Conservation (phyloP, 2,329 filamentous ascomycete genomes). For the Sporothrix variecibatus region DNA sequence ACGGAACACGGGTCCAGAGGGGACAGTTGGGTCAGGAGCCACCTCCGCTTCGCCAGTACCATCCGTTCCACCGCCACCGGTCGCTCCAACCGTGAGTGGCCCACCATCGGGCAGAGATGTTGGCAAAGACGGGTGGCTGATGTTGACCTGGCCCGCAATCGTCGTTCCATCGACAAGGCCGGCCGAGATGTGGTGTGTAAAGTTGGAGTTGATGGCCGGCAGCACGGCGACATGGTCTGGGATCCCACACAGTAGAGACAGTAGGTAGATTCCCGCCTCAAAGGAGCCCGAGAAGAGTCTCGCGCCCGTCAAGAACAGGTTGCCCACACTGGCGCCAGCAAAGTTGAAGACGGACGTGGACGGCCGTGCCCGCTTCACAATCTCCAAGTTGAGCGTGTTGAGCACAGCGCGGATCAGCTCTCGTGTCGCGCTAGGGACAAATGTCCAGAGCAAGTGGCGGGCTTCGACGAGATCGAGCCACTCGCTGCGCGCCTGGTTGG, state of each 20-base stretch:
- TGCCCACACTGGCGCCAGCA: conserved; percentile 73
- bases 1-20: background rate
- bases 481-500: conserved; percentile 66
- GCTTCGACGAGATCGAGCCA: conserved; percentile 91
- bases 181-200: conserved; percentile 91
- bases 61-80: background rate
- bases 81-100: conserved; percentile 24
- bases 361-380: conserved; percentile 73
- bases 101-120: conserved; percentile 50
- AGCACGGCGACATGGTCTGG: conserved; percentile 75
- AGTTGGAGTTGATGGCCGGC: conserved; percentile 91
- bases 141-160: conserved; percentile 90
- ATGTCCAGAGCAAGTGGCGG: conserved; percentile 72
- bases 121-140: conserved; percentile 76
- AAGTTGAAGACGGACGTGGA: conserved; percentile 73
- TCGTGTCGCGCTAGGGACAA: conserved; percentile 69
- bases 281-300: conserved; percentile 90
- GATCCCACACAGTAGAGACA: conserved; percentile 84
- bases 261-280: conserved; percentile 87
- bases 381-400: conserved; percentile 75
- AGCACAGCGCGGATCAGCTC: conserved; percentile 77
- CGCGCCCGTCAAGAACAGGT: conserved; percentile 80
- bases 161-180: conserved; percentile 72
- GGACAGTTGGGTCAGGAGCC: background rate
- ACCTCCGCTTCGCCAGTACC: background rate